Evolutionary conservation across 1,284 basidiomycete species (phyloP).

Genomic region (Pseudozyma tsukubaensis): DNA sequence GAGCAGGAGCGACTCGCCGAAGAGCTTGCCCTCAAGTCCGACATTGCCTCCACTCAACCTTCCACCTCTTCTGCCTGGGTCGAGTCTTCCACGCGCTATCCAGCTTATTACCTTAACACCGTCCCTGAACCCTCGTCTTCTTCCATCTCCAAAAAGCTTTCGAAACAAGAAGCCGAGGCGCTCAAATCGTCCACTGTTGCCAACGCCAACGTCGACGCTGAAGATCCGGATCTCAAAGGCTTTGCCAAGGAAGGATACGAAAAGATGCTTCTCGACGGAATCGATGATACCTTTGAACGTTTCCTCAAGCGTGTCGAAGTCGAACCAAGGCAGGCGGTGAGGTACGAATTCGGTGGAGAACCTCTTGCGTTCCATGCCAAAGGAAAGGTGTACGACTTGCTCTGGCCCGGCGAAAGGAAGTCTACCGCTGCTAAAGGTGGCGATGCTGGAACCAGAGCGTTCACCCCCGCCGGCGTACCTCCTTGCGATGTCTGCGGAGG

Average conservation of each 20-base stretch:
- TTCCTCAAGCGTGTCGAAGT: slow-evolving; percentile 60
- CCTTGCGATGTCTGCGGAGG: slow-evolving; percentile 57
- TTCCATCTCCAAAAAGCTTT: slow-evolving; percentile 36
- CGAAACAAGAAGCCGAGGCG: slow-evolving; percentile 36
- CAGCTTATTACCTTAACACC: slow-evolving; percentile 62
- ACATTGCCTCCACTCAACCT: slow-evolving; percentile 31
- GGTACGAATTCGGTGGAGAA: slow-evolving; percentile 64
- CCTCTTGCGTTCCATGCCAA: slow-evolving; percentile 60
- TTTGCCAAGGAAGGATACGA: slow-evolving; percentile 63
- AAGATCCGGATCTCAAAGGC: slow-evolving; percentile 47
- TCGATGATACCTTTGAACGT: slow-evolving; percentile 64
- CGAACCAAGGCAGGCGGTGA: slow-evolving; percentile 62
- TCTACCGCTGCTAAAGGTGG: slow-evolving; percentile 15
- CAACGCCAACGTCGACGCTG: slow-evolving; percentile 9
- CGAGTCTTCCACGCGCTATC: slow-evolving; percentile 42
- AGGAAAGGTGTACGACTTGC: slow-evolving; percentile 50
- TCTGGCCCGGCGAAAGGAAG: slow-evolving; percentile 53
- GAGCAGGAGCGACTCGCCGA: slow-evolving; percentile 58
- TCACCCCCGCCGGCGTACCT: slow-evolving; percentile 36
- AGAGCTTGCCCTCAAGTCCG: slow-evolving; percentile 65
- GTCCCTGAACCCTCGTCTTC: slow-evolving; percentile 61
- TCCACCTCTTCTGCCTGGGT: slow-evolving; percentile 51
- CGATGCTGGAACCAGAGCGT: slow-evolving; percentile 12
- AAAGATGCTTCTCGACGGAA: slow-evolving; percentile 57
- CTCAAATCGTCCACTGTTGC: slow-evolving; percentile 38